Percentiles rank a stretch among this genome's conserved stretches.
These are phyloP conservation scores for Globisporangium barbulae DNA, from an alignment of 352 stramenopile genomes.

Conservation along the genomic window DNA sequence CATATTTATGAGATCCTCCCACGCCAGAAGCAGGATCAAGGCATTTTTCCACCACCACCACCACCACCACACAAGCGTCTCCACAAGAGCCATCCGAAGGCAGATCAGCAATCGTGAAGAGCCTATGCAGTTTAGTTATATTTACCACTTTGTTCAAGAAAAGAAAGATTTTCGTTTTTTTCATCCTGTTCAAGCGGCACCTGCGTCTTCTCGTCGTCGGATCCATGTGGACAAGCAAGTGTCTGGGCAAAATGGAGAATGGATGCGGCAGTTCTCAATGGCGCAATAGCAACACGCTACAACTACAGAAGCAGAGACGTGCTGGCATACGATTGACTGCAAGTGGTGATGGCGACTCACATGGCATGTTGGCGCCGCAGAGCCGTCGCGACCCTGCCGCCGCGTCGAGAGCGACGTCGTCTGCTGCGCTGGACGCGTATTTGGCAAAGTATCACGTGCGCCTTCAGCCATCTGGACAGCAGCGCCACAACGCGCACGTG, in stretches of 20 bases:
- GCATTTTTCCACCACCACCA: constrained; percentile 2
- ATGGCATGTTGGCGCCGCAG: not conserved
- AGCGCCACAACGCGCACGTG: not conserved
- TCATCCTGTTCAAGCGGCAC: not conserved
- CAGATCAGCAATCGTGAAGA: not conserved
- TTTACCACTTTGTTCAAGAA: not conserved
- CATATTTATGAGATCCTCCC: constrained; percentile 14
- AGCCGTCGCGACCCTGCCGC: not conserved
- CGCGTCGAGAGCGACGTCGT: not conserved
- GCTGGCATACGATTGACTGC: not conserved
- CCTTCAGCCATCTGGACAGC: not conserved
- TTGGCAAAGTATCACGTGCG: constrained; percentile 6
- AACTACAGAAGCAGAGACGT: no score
- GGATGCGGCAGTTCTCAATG: not conserved
- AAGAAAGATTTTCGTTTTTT: constrained; percentile 4
- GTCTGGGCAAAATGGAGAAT: not conserved
- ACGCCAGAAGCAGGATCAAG: not conserved
- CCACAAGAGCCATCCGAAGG: not conserved
- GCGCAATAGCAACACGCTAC: not conserved
- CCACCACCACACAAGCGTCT: not conserved
- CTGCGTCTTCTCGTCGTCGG: not conserved
- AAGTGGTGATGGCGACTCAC: not conserved
- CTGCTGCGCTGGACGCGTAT: constrained; percentile 4
- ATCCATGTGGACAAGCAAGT: not conserved
- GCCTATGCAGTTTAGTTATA: not conserved